These are phyloP conservation scores for Barnettozyma populi DNA, from an alignment of 805 yeast species.

Conservation along the genomic window DNA sequence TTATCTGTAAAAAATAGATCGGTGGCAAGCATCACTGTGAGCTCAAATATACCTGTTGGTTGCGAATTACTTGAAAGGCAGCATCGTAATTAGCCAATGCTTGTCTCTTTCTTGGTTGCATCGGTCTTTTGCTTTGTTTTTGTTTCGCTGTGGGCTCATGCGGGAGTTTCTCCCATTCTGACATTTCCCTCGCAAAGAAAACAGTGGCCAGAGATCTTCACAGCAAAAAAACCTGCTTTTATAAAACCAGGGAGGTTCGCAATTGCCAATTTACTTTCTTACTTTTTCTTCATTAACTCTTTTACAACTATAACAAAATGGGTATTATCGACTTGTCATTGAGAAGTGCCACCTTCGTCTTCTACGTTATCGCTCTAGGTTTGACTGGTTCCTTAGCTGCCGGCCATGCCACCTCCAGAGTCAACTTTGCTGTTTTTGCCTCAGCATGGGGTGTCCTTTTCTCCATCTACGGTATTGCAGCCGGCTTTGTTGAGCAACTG, in stretches of 20 bases:
- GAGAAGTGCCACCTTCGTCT: conserved; percentile 69
- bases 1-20: neutral
- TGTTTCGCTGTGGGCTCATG: conserved; percentile 4
- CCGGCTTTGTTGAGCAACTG: conserved; percentile 69
- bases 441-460: conserved; percentile 83
- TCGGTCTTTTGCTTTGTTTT: conserved; percentile 1
- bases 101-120: neutral
- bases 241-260: conserved; percentile 3
- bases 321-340: conserved; percentile 66
- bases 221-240: conserved; percentile 1
- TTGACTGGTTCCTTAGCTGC: conserved; percentile 80
- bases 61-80: too few species aligned
- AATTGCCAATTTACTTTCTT: neutral
- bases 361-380: conserved; percentile 77
- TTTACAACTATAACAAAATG: conserved; percentile 1
- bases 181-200: neutral
- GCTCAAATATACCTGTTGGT: neutral
- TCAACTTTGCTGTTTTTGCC: conserved; percentile 83
- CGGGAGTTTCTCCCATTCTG: conserved; percentile 1
- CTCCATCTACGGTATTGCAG: conserved; percentile 70
- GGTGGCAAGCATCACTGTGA: neutral
- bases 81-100: neutral
- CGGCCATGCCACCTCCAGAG: conserved; percentile 58
- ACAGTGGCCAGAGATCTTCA: neutral
- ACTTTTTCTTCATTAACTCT: neutral